Conservation (phyloP, 306 rosid species). For the Rosa lucieae region DNA sequence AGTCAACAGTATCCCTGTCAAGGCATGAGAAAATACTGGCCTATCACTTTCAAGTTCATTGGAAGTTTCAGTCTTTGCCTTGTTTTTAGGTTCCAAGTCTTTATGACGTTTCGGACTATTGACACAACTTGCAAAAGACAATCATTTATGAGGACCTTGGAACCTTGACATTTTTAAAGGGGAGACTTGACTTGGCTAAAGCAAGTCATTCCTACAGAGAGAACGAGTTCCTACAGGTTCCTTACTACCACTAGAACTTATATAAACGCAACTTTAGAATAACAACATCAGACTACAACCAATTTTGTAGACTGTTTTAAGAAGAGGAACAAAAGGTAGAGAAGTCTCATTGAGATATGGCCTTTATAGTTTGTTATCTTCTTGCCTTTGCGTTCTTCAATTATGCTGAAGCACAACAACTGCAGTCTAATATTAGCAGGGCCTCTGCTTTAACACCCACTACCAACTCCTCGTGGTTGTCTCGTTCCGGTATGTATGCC, state of each 20-base stretch:
- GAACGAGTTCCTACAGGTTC: background rate
- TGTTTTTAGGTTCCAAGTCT: background rate
- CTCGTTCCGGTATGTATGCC: constrained; percentile 33
- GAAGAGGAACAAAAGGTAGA: background rate
- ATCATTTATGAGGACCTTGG: background rate
- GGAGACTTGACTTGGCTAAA: background rate
- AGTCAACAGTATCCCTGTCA: background rate
- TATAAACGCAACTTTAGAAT: background rate
- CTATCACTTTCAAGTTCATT: background rate
- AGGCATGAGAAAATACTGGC: background rate
- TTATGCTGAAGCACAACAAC: constrained; percentile 11
- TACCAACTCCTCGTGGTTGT: constrained; percentile 26
- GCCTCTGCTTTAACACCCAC: constrained; percentile 20
- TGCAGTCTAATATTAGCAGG: constrained; percentile 5
- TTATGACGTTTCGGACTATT: background rate
- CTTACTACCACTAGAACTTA: background rate
- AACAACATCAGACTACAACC: background rate
- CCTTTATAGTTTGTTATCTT: background rate
- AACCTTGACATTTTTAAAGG: background rate
- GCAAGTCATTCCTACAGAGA: background rate
- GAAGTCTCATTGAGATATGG: background rate
- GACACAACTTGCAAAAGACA: background rate
- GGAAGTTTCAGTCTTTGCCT: background rate
- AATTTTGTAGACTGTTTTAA: background rate
- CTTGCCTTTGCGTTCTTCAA: background rate